Conservation (phyloP, 208 protist genomes). For the Zelonia costaricensis region DNA sequence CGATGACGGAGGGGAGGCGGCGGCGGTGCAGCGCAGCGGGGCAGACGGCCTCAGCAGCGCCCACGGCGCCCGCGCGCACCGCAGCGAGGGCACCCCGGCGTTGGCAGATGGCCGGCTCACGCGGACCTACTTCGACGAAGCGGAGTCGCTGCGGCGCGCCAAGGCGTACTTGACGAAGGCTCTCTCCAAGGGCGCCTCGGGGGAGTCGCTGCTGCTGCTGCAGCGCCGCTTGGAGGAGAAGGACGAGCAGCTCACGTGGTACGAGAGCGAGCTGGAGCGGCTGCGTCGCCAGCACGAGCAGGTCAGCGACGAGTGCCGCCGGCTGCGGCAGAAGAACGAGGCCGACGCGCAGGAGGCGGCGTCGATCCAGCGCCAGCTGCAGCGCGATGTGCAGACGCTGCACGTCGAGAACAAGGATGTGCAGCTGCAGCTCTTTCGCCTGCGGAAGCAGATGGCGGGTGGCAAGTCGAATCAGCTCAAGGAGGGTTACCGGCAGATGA, state of each 20-base stretch:
- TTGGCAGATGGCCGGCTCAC: conserved; percentile 12
- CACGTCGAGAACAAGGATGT: conserved; percentile 89
- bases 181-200: conserved; percentile 53
- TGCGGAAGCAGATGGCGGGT: conserved; percentile 80
- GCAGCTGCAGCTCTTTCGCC: conserved; percentile 81
- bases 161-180: conserved; percentile 62
- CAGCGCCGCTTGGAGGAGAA: conserved; percentile 52
- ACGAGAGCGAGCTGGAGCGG: conserved; percentile 71
- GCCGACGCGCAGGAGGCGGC: conserved; percentile 21
- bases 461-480: conserved; percentile 56
- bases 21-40: neutral
- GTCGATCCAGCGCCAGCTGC: conserved; percentile 28
- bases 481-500: conserved; percentile 76
- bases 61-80: too few species aligned
- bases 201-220: conserved; percentile 52
- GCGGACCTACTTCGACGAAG: conserved; percentile 82
- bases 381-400: conserved; percentile 61
- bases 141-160: conserved; percentile 58
- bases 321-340: conserved; percentile 39
- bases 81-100: neutral
- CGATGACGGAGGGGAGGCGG: neutral
- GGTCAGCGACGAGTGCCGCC: conserved; percentile 48
- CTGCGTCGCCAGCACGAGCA: conserved; percentile 72
- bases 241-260: conserved; percentile 48
- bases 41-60: neutral